A percentile compares a stretch with the other conserved stretches of the same genome.
These are phyloP conservation scores for Spinellus fusiger DNA, from an alignment of 192 early-diverging fungal genomes.

Conservation along the genomic window DNA sequence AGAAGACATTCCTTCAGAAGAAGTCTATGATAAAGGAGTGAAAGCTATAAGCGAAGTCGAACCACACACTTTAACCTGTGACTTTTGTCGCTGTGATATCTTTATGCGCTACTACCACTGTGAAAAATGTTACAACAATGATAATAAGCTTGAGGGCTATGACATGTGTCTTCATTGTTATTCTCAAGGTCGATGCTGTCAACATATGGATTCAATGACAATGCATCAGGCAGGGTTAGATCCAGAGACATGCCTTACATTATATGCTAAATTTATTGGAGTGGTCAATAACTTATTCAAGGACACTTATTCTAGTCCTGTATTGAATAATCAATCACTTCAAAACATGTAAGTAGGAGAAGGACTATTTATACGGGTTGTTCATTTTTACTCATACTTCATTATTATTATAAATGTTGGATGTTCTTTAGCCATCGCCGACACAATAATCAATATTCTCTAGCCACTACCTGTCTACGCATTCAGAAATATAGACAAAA, in stretches of 20 bases:
- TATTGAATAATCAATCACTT: background rate
- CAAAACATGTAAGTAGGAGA: background rate
- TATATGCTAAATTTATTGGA: conserved; percentile 5
- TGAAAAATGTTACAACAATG: background rate
- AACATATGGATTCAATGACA: background rate
- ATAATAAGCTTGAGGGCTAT: background rate
- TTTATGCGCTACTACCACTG: conserved; percentile 22
- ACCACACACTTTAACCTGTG: conserved; percentile 4
- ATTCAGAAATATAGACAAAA: conserved; percentile 6
- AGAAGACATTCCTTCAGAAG: conserved; percentile 3
- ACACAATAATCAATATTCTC: background rate
- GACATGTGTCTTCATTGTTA: conserved; percentile 27
- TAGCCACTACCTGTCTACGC: conserved; percentile 13
- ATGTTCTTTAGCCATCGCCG: background rate
- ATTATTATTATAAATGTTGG: background rate
- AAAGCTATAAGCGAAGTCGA: background rate
- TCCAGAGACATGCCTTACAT: background rate
- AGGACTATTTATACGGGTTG: background rate
- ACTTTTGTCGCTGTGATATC: conserved; percentile 22
- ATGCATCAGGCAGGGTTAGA: conserved; percentile 2
- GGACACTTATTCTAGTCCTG: background rate
- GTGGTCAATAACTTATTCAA: background rate
- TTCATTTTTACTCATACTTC: background rate
- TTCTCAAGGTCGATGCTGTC: conserved; percentile 11
- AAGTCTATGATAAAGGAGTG: background rate